Evolutionary conservation across 306 rosid genomes (phyloP).

Genomic region (Medicago lupulina): DNA sequence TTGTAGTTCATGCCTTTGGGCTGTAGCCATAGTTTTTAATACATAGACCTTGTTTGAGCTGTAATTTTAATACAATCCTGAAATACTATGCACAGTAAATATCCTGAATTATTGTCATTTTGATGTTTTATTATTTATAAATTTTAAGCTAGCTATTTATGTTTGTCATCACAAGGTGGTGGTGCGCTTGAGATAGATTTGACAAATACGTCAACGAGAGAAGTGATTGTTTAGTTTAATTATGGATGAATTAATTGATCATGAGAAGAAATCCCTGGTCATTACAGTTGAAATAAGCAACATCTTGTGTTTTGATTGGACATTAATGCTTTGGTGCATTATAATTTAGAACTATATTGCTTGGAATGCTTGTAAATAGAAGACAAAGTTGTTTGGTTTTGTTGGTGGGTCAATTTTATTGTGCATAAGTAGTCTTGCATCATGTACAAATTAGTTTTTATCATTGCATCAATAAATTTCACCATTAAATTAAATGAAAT

Average conservation of each 20-base stretch:
- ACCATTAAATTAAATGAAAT: too few species aligned
- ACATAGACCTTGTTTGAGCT: neutral
- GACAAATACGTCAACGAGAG: conserved; percentile 29
- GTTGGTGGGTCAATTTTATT: neutral
- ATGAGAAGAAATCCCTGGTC: neutral
- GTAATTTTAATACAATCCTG: neutral
- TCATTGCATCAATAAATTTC: too few species aligned
- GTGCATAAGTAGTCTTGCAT: too few species aligned
- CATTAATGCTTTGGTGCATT: conserved; percentile 6
- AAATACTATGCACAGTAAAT: neutral
- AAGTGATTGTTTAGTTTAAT: conserved; percentile 35
- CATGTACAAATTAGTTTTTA: too few species aligned
- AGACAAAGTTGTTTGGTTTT: conserved; percentile 28
- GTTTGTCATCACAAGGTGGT: neutral
- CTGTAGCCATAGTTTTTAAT: neutral
- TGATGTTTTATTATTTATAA: neutral
- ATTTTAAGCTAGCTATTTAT: neutral
- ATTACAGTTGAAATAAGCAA: conserved; percentile 31
- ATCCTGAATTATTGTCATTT: neutral
- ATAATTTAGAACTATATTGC: neutral
- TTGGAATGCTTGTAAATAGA: neutral
- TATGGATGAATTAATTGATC: conserved; percentile 7
- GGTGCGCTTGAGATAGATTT: conserved; percentile 9
- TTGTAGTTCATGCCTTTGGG: conserved; percentile 2
- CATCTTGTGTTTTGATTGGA: conserved; percentile 37